A percentile compares a stretch with the other conserved stretches of the same genome.
Evolutionary conservation across 257 asterid genomes (phyloP).

Genomic region (Solanum sejunctum): DNA sequence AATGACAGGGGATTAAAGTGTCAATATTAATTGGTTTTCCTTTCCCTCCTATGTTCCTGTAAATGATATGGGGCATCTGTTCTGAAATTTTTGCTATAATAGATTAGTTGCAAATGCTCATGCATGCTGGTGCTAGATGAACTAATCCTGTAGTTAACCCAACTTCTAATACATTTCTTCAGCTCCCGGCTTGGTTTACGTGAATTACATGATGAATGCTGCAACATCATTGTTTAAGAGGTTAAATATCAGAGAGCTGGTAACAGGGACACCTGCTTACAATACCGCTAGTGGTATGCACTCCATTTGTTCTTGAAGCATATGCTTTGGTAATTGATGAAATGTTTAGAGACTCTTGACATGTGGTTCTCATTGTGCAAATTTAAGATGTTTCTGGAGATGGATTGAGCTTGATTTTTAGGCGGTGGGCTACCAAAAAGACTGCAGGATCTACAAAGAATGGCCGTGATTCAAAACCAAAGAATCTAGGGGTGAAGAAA

Average conservation of each 20-base stretch:
- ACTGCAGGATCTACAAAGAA: constrained; percentile 92
- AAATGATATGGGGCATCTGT: not conserved
- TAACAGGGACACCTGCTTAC: constrained; percentile 35
- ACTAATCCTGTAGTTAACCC: not conserved
- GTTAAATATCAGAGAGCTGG: constrained; percentile 47
- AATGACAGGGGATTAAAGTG: not conserved
- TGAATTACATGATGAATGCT: constrained; percentile 6
- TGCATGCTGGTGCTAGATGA: not conserved
- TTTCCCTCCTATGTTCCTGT: not conserved
- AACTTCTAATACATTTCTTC: not conserved
- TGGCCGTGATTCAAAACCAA: constrained; percentile 67
- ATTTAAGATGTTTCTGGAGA: constrained; percentile 55
- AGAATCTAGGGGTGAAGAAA: constrained; percentile 84
- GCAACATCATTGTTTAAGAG: constrained; percentile 27
- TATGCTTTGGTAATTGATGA: not conserved
- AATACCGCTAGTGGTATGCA: constrained; percentile 43
- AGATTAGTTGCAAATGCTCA: not conserved
- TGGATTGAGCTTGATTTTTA: constrained; percentile 66
- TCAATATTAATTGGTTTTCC: not conserved
- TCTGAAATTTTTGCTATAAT: not conserved
- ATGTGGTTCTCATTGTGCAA: not conserved
- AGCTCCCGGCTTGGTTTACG: not conserved
- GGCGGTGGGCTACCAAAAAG: constrained; percentile 92
- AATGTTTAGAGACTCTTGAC: not conserved
- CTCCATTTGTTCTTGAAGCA: not conserved